phyloP scores from a whole-genome alignment of 2,329 filamentous ascomycete genomes.

The Rhinocladiella mackenziei region DNA sequence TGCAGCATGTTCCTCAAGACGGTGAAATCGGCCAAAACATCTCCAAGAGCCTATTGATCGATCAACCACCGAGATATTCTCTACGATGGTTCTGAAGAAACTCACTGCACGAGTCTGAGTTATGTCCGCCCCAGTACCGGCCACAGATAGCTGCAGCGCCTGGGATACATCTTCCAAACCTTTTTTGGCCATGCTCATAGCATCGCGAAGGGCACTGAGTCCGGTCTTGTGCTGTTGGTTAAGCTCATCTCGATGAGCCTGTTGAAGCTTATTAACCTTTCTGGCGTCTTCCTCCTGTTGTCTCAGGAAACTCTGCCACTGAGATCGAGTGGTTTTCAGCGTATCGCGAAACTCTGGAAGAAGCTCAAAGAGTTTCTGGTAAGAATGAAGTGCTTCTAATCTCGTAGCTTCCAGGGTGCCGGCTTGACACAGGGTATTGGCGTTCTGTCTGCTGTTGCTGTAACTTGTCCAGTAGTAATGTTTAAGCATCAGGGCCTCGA shows the following conservation, averaged over 20 bases:
- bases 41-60: conserved; percentile 13
- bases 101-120: conserved; percentile 15
- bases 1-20: conserved; percentile 12
- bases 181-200: conserved; percentile 16
- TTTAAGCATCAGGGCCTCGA: conserved; percentile 51
- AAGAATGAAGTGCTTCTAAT: conserved; percentile 22
- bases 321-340: conserved; percentile 13
- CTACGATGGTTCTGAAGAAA: not conserved
- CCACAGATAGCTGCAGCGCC: conserved; percentile 11
- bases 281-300: conserved; percentile 15
- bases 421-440: conserved; percentile 59
- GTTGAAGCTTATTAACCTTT: conserved; percentile 12
- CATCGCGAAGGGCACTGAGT: conserved; percentile 7
- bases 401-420: conserved; percentile 35
- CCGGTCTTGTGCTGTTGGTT: conserved; percentile 11
- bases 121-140: conserved; percentile 9
- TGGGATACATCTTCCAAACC: conserved; percentile 13
- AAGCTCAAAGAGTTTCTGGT: conserved; percentile 22
- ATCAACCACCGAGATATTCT: no score
- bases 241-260: conserved; percentile 11
- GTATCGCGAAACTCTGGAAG: conserved; percentile 20
- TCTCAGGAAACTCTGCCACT: conserved; percentile 19
- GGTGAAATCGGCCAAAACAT: conserved; percentile 16
- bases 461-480: conserved; percentile 63
- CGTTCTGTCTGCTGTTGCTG: conserved; percentile 59